A percentile compares a stretch with the other conserved stretches of the same genome.
Evolutionary conservation across 176 grass and related monocot species (phyloP).

Genomic region (Musa troglodytarum): DNA sequence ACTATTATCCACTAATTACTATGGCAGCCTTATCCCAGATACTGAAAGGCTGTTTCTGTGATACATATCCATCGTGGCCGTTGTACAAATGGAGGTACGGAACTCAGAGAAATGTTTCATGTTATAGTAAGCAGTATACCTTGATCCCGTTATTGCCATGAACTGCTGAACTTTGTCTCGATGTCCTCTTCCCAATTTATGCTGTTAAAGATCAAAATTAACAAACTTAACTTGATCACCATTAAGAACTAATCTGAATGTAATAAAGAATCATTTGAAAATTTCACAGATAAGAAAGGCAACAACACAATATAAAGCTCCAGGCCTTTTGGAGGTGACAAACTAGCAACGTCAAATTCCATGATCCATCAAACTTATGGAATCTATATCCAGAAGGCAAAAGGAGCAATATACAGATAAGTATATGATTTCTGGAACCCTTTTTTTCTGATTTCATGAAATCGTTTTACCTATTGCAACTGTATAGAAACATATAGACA

Average conservation of each 20-base stretch:
- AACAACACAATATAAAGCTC: background rate
- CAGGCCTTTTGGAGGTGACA: background rate
- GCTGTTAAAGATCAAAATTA: slow-evolving; percentile 37
- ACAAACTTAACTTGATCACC: background rate
- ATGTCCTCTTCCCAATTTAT: slow-evolving; percentile 95
- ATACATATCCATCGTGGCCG: background rate
- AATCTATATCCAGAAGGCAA: background rate
- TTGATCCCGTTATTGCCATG: slow-evolving; percentile 77
- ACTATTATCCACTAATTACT: too few relatives aligned
- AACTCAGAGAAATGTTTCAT: background rate
- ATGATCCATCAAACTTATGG: background rate
- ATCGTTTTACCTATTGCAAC: background rate
- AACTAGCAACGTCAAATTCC: background rate
- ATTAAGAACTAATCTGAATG: background rate
- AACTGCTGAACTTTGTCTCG: slow-evolving; percentile 98
- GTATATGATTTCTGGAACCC: background rate
- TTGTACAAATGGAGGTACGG: too few relatives aligned
- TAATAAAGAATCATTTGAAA: background rate
- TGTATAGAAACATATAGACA: background rate
- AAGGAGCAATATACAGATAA: background rate
- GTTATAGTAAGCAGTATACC: background rate
- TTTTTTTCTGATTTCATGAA: background rate
- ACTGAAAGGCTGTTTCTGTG: background rate
- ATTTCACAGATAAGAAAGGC: background rate
- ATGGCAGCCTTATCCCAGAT: background rate